Percentiles rank a stretch among this genome's conserved stretches.
These are phyloP conservation scores for Cubamyces sp. DNA, from an alignment of 768 basidiomycete genomes.

Conservation along the genomic window DNA sequence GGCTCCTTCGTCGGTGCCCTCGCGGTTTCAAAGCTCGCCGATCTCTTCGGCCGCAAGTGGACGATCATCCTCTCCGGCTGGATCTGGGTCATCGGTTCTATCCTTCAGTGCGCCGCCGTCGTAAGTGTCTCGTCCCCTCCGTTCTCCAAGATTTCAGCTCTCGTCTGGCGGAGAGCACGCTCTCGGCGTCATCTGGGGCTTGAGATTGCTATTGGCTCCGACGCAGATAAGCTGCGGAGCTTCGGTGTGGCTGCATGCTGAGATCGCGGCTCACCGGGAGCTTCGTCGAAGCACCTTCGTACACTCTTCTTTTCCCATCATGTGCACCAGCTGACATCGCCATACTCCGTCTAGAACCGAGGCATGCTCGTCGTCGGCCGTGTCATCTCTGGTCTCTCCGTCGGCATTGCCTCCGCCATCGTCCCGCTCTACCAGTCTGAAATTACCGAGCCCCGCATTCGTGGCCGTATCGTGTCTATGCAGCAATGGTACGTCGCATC, in stretches of 20 bases:
- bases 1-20: constrained; percentile 72
- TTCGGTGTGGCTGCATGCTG: neutral
- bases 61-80: constrained; percentile 68
- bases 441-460: constrained; percentile 70
- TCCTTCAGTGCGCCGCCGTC: constrained; percentile 67
- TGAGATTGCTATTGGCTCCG: neutral
- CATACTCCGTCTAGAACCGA: constrained; percentile 48
- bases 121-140: constrained; percentile 34
- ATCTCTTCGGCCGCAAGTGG: constrained; percentile 65
- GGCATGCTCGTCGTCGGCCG: constrained; percentile 65
- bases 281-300: neutral
- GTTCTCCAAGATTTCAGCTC: too few species aligned
- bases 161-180: neutral
- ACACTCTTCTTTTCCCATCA: neutral
- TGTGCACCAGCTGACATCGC: constrained; percentile 1
- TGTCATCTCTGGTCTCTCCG: constrained; percentile 68
- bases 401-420: constrained; percentile 66
- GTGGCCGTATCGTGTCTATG: constrained; percentile 74
- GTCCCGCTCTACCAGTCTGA: constrained; percentile 80
- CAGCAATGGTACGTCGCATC: constrained; percentile 61
- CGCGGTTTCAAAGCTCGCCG: constrained; percentile 63
- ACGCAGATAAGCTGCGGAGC: constrained; percentile 8
- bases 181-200: neutral
- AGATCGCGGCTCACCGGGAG: constrained; percentile 1
- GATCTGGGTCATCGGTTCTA: constrained; percentile 74